Conservation (phyloP, 805 yeast species). For the Suhomyces sp. region DNA sequence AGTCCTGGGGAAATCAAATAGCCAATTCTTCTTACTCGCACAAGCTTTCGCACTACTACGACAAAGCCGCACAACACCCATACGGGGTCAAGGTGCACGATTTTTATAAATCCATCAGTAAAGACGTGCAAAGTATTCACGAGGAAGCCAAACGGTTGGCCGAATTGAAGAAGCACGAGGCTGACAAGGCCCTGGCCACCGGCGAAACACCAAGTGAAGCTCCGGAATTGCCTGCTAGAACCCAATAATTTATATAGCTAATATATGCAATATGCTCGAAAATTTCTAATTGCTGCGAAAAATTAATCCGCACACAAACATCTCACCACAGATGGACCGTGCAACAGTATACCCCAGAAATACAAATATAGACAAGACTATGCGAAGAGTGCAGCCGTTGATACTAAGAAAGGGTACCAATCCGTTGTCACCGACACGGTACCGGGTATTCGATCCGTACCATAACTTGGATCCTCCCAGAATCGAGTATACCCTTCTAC, state of each 20-base stretch:
- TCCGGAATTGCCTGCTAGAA: not conserved
- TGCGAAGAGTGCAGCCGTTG: not conserved
- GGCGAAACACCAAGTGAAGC: not conserved
- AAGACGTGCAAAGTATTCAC: slow-evolving; percentile 63
- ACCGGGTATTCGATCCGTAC: not conserved
- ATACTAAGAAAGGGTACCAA: not conserved
- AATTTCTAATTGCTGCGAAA: not conserved
- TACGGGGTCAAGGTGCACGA: slow-evolving; percentile 59
- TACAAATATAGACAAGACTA: not conserved
- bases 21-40: slow-evolving; percentile 31
- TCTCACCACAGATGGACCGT: not conserved
- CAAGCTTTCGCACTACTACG: slow-evolving; percentile 44
- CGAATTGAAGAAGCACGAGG: slow-evolving; percentile 46
- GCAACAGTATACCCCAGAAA: not conserved
- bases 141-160: slow-evolving; percentile 72
- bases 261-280: not conserved
- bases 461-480: not conserved
- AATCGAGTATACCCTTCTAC: not conserved
- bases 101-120: slow-evolving; percentile 55
- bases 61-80: slow-evolving; percentile 42
- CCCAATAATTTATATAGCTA: not conserved
- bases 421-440: not conserved
- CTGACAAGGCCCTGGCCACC: not conserved
- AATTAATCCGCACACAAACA: slow-evolving; percentile 4
- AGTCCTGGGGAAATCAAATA: slow-evolving; percentile 36